phyloP scores from a whole-genome alignment of 495 filamentous ascomycete genomes.

The Aspergillus wentii region DNA sequence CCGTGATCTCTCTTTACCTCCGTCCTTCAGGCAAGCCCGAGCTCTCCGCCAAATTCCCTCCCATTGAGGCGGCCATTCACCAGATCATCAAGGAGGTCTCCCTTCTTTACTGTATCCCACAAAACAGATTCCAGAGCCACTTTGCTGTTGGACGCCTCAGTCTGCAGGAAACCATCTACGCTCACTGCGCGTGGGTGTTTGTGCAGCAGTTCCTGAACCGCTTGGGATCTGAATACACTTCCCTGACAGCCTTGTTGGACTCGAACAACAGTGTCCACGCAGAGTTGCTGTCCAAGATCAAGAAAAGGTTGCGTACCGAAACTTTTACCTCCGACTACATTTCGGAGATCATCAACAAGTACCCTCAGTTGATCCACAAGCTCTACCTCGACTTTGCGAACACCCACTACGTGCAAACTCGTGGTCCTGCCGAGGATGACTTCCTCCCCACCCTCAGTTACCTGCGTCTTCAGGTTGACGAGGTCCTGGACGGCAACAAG shows the following conservation, averaged over 20 bases:
- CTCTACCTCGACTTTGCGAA: constrained; percentile 90
- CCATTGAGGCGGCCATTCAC: constrained; percentile 91
- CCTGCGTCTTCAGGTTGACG: constrained; percentile 64
- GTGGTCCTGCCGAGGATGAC: constrained; percentile 62
- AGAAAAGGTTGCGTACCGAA: constrained; percentile 89
- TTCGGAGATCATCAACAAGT: constrained; percentile 88
- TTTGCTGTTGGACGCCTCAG: constrained; percentile 87
- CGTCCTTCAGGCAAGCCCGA: constrained; percentile 55
- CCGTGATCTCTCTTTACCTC: constrained; percentile 91
- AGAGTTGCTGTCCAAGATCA: constrained; percentile 90
- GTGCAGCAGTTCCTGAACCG: constrained; percentile 96
- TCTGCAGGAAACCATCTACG: constrained; percentile 94
- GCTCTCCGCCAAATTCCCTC: constrained; percentile 55
- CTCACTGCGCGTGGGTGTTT: constrained; percentile 95
- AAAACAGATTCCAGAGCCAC: constrained; percentile 87
- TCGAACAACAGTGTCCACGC: constrained; percentile 75
- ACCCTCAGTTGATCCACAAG: constrained; percentile 81
- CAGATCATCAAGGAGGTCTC: constrained; percentile 99
- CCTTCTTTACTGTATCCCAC: constrained; percentile 93
- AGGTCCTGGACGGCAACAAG: constrained; percentile 70
- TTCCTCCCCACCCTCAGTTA: constrained; percentile 80
- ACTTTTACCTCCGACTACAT: constrained; percentile 98
- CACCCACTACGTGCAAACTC: constrained; percentile 82
- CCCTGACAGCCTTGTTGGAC: constrained; percentile 78
- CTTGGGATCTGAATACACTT: constrained; percentile 85